These are phyloP conservation scores for Neolentinus lepideus DNA, from an alignment of 1,284 basidiomycete species.

Conservation along the genomic window DNA sequence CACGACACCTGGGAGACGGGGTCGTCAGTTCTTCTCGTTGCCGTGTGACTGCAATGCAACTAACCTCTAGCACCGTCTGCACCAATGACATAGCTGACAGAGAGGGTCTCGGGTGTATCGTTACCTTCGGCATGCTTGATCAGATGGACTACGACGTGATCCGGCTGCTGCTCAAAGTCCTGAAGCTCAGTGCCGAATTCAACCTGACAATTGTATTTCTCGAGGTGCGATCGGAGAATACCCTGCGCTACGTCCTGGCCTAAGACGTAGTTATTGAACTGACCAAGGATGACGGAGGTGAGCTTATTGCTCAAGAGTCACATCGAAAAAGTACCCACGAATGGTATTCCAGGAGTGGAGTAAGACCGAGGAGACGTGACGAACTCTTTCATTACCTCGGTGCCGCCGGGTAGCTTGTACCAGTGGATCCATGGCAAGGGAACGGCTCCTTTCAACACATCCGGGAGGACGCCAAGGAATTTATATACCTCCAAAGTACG, in stretches of 20 bases:
- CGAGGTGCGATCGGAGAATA: constrained; percentile 22
- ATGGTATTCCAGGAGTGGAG: neutral
- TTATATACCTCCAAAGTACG: constrained; percentile 22
- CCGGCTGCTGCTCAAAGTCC: constrained; percentile 16
- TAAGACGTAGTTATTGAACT: constrained; percentile 8
- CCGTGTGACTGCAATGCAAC: neutral
- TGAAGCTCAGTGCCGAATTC: constrained; percentile 24
- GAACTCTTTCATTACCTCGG: neutral
- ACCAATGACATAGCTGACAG: neutral
- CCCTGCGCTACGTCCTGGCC: constrained; percentile 21
- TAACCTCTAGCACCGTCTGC: constrained; percentile 1
- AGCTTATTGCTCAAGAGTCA: neutral
- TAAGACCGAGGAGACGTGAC: neutral
- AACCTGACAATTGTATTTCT: constrained; percentile 16
- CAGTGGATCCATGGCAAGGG: constrained; percentile 3
- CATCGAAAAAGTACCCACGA: neutral
- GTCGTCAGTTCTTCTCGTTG: neutral
- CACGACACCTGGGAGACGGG: neutral
- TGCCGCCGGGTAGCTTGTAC: constrained; percentile 9
- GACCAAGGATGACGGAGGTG: neutral
- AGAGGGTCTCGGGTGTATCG: neutral
- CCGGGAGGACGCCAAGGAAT: constrained; percentile 17
- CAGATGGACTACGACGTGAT: constrained; percentile 15
- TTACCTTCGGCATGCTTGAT: neutral
- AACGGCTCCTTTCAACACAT: constrained; percentile 12